A percentile compares a stretch with the other conserved stretches of the same genome.
phyloP scores from a whole-genome alignment of 1,284 basidiomycete genomes.

The Rhodotorula sp. region DNA sequence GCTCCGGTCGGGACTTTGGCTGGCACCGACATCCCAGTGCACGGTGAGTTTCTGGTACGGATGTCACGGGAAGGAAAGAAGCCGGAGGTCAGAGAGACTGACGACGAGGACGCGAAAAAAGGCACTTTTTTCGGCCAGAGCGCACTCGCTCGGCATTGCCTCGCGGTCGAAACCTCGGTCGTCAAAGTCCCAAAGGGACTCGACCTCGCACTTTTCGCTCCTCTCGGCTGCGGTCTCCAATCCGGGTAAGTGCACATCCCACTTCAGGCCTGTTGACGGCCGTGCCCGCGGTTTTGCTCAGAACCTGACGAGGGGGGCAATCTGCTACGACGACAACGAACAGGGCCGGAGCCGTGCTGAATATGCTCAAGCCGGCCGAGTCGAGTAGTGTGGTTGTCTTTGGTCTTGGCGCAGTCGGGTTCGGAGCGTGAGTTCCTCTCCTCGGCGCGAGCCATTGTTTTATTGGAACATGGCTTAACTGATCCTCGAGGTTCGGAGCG shows the following conservation, averaged over 20 bases:
- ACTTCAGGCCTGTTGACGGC: neutral
- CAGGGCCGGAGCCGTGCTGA: slow-evolving; percentile 27
- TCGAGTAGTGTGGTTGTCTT: slow-evolving; percentile 31
- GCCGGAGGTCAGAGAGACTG: too few species aligned
- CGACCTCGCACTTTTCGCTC: slow-evolving; percentile 20
- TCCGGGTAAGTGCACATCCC: neutral
- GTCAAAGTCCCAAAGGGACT: slow-evolving; percentile 32
- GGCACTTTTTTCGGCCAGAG: slow-evolving; percentile 43
- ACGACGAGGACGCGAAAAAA: neutral
- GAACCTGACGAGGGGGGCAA: too few species aligned
- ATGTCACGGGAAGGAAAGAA: too few species aligned
- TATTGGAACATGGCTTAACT: too few species aligned
- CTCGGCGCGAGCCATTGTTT: neutral
- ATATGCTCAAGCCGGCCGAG: slow-evolving; percentile 28
- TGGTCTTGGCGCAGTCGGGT: slow-evolving; percentile 43
- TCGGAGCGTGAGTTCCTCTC: slow-evolving; percentile 24
- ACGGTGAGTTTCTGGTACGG: neutral
- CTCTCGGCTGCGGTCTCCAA: slow-evolving; percentile 4
- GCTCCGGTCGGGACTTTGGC: slow-evolving; percentile 1
- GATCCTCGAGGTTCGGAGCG: neutral
- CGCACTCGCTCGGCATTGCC: slow-evolving; percentile 38
- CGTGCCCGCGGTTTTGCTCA: too few species aligned
- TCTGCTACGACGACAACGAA: too few species aligned
- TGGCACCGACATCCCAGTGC: neutral
- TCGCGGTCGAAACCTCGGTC: slow-evolving; percentile 37